These are phyloP conservation scores for Tausonia pullulans DNA, from an alignment of 1,284 basidiomycete genomes.

Conservation along the genomic window DNA sequence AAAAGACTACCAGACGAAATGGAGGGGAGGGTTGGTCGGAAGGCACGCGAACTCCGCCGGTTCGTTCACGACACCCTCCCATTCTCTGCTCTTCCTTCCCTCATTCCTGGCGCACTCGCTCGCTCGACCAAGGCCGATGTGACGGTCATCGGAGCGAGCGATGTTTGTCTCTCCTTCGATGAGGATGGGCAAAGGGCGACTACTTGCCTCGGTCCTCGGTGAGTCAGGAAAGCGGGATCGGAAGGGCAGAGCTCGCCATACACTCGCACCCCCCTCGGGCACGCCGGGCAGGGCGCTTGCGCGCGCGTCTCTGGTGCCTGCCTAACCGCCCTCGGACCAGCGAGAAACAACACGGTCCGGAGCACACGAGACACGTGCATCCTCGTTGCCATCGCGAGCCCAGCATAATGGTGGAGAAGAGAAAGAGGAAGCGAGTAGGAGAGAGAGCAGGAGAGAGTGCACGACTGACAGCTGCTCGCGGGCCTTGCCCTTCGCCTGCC, in stretches of 20 bases:
- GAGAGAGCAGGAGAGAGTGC: not conserved
- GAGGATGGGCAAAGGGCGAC: too few relatives aligned
- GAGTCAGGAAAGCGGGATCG: not conserved
- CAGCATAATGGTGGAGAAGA: not conserved
- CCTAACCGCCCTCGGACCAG: not conserved
- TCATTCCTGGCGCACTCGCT: not conserved
- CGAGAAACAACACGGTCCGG: not conserved
- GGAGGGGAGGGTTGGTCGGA: not conserved
- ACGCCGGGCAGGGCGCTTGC: not conserved
- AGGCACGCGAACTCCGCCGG: not conserved
- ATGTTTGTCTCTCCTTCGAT: too few relatives aligned
- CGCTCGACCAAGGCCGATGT: not conserved
- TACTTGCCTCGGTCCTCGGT: too few relatives aligned
- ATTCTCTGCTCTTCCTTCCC: not conserved
- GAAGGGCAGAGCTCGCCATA: not conserved
- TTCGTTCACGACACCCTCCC: not conserved
- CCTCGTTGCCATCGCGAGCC: not conserved
- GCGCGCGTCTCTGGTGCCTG: not conserved
- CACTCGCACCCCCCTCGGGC: not conserved
- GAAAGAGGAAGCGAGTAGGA: not conserved
- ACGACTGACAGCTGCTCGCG: conserved; percentile 3
- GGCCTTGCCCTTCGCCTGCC: conserved; percentile 4
- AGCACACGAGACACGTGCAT: not conserved
- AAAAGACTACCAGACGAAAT: not conserved
- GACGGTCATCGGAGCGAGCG: too few relatives aligned